Evolutionary conservation across 2,329 filamentous ascomycete species (phyloP).

Genomic region (Aspergillus luchuensis): DNA sequence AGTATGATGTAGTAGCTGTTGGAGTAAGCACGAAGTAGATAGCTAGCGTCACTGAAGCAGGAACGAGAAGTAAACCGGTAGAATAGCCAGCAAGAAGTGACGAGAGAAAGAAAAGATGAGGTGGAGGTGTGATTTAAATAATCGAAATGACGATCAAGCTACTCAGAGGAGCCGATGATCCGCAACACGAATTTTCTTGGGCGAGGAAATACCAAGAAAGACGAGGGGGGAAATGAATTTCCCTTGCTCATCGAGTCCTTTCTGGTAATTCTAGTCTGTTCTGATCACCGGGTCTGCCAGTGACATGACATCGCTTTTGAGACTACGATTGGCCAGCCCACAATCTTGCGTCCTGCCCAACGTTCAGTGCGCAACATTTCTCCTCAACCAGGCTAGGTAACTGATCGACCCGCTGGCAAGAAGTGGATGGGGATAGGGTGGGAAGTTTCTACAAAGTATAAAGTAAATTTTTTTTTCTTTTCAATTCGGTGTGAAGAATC

Average conservation of each 20-base stretch:
- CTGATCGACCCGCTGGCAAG: slow-evolving; percentile 10
- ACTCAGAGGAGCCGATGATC: neutral
- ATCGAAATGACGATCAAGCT: neutral
- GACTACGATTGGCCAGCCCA: neutral
- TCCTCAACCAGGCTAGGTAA: slow-evolving; percentile 10
- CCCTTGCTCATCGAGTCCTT: neutral
- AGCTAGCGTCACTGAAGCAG: neutral
- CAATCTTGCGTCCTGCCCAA: slow-evolving; percentile 21
- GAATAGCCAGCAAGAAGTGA: slow-evolving; percentile 2
- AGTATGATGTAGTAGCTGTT: neutral
- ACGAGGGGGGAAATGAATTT: neutral
- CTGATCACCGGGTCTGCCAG: neutral
- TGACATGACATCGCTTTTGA: slow-evolving; percentile 20
- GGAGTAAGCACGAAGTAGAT: neutral
- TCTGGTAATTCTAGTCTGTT: neutral
- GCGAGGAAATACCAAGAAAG: too few relatives aligned
- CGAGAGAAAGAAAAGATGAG: neutral
- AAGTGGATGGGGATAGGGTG: neutral
- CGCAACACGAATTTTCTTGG: neutral
- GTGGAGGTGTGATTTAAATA: slow-evolving; percentile 14
- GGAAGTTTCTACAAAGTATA: neutral
- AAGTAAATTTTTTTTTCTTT: neutral
- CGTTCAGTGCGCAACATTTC: slow-evolving; percentile 10
- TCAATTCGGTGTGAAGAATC: neutral
- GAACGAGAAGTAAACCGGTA: neutral